A percentile compares a stretch with the other conserved stretches of the same genome.
These are phyloP conservation scores for Onygena corvina DNA, from an alignment of 2,329 filamentous ascomycete genomes.

Conservation along the genomic window DNA sequence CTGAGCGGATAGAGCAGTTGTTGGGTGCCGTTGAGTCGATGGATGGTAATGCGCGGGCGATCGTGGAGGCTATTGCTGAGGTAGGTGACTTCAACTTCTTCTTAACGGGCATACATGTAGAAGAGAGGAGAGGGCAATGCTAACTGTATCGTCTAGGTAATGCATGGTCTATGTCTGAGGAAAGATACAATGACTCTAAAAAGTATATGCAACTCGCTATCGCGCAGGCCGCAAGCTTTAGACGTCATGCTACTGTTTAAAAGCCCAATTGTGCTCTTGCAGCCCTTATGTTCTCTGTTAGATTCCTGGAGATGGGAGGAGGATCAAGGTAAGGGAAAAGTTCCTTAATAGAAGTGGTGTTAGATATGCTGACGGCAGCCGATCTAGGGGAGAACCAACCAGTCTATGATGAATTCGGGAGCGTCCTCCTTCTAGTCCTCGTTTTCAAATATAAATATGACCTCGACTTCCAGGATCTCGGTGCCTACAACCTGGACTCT, in stretches of 20 bases:
- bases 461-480: slow-evolving; percentile 42
- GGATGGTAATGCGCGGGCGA: slow-evolving; percentile 81
- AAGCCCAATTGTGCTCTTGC: slow-evolving; percentile 44
- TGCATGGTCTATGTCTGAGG: slow-evolving; percentile 45
- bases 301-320: slow-evolving; percentile 55
- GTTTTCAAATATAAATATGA: slow-evolving; percentile 48
- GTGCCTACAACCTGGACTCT: slow-evolving; percentile 38
- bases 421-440: slow-evolving; percentile 47
- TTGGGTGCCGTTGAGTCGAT: slow-evolving; percentile 76
- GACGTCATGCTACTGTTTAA: slow-evolving; percentile 51
- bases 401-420: slow-evolving; percentile 54
- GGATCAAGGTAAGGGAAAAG: slow-evolving; percentile 41
- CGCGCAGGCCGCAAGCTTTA: slow-evolving; percentile 43
- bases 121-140: too few species aligned
- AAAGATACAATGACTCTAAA: slow-evolving; percentile 54
- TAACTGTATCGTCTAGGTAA: slow-evolving; percentile 28
- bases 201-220: slow-evolving; percentile 46
- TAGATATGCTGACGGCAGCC: too few species aligned
- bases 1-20: slow-evolving; percentile 61
- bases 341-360: too few species aligned
- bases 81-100: too few species aligned
- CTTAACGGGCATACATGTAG: not conserved
- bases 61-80: slow-evolving; percentile 65
- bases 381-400: slow-evolving; percentile 49
- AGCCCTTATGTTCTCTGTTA: slow-evolving; percentile 46